These are phyloP conservation scores for Trichosporon faecale DNA, from an alignment of 1,284 basidiomycete genomes.

Conservation along the genomic window DNA sequence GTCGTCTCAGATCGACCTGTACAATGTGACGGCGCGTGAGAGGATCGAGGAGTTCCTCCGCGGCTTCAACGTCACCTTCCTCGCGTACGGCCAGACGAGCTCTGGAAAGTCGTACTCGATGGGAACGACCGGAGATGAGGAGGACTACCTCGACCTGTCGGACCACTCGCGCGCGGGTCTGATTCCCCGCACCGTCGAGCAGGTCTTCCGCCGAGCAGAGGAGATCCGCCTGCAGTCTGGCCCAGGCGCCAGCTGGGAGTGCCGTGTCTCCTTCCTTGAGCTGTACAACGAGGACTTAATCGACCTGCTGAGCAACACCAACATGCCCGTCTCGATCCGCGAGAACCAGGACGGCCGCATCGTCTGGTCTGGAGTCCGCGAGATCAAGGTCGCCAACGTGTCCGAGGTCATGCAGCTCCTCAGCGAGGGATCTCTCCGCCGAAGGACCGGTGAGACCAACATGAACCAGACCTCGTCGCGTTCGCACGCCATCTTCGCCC, in stretches of 20 bases:
- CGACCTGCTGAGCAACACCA: slow-evolving; percentile 69
- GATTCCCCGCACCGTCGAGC: slow-evolving; percentile 90
- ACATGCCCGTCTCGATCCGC: slow-evolving; percentile 85
- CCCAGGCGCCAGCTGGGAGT: slow-evolving; percentile 61
- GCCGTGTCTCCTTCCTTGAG: slow-evolving; percentile 76
- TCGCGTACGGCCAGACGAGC: slow-evolving; percentile 94
- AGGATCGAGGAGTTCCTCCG: slow-evolving; percentile 87
- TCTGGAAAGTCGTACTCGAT: slow-evolving; percentile 97
- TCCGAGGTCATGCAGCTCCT: slow-evolving; percentile 89
- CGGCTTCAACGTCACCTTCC: slow-evolving; percentile 95
- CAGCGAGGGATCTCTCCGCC: slow-evolving; percentile 79
- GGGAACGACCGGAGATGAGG: slow-evolving; percentile 75
- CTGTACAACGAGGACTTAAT: slow-evolving; percentile 98
- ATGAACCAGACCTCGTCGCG: slow-evolving; percentile 99
- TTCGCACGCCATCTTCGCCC: slow-evolving; percentile 96
- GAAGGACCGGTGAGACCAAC: slow-evolving; percentile 93
- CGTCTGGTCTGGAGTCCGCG: slow-evolving; percentile 92
- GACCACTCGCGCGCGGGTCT: slow-evolving; percentile 62
- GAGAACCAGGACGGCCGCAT: slow-evolving; percentile 96
- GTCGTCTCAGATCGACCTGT: slow-evolving; percentile 79
- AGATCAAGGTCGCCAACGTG: slow-evolving; percentile 77
- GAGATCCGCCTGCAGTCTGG: slow-evolving; percentile 72
- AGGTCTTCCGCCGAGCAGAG: slow-evolving; percentile 76
- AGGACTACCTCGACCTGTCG: slow-evolving; percentile 62
- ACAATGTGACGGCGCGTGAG: slow-evolving; percentile 74